Conservation (phyloP, 306 rosid species). For the Dryas octopetala region DNA sequence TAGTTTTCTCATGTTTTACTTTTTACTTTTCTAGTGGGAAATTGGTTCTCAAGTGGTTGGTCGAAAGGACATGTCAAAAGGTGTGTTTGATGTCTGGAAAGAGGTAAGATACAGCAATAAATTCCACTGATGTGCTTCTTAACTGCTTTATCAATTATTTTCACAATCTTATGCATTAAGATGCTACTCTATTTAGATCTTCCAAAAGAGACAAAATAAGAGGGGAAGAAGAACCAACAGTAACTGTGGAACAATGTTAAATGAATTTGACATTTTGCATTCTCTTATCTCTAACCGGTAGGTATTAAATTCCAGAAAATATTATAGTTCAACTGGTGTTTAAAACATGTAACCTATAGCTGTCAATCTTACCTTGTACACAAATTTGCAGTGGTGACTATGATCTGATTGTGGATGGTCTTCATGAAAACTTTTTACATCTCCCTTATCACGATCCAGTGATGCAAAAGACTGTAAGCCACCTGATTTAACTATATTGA, state of each 20-base stretch:
- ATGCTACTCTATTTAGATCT: slow-evolving; percentile 51
- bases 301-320: slow-evolving; percentile 33
- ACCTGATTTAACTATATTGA: slow-evolving; percentile 25
- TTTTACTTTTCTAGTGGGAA: slow-evolving; percentile 51
- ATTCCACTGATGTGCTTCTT: slow-evolving; percentile 21
- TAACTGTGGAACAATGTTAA: slow-evolving; percentile 32
- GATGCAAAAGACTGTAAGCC: slow-evolving; percentile 90
- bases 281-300: slow-evolving; percentile 78
- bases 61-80: slow-evolving; percentile 70
- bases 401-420: slow-evolving; percentile 87
- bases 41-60: slow-evolving; percentile 90
- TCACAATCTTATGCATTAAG: slow-evolving; percentile 22
- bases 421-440: slow-evolving; percentile 88
- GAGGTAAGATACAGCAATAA: slow-evolving; percentile 46
- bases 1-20: slow-evolving; percentile 29
- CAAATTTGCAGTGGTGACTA: slow-evolving; percentile 71
- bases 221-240: slow-evolving; percentile 49
- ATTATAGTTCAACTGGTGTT: slow-evolving; percentile 3
- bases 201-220: slow-evolving; percentile 68
- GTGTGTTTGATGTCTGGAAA: slow-evolving; percentile 83
- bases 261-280: slow-evolving; percentile 67
- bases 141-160: slow-evolving; percentile 8
- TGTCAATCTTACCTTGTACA: slow-evolving; percentile 17
- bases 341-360: background rate
- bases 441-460: slow-evolving; percentile 91